Percentiles rank a stretch among this genome's conserved stretches.
phyloP scores from a whole-genome alignment of 192 early-diverging fungal genomes.

The Coemansia sp. region DNA sequence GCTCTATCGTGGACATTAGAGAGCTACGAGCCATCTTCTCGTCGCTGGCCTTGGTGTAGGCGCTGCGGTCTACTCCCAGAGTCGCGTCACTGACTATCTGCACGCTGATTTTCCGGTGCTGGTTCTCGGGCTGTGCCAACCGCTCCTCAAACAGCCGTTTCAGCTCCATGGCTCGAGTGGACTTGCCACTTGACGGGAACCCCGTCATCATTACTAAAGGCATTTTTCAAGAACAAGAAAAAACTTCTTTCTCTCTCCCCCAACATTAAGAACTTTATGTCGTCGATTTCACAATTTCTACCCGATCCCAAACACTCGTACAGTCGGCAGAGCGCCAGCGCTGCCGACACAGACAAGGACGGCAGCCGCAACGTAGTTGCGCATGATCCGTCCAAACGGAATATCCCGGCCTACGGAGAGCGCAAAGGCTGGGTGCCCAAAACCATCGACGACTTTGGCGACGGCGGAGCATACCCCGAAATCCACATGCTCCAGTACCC shows the following conservation, averaged over 20 bases:
- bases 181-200: constrained; percentile 88
- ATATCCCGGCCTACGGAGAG: constrained; percentile 74
- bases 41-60: constrained; percentile 60
- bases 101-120: constrained; percentile 61
- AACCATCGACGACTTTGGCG: constrained; percentile 83
- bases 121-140: constrained; percentile 33
- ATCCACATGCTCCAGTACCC: constrained; percentile 91
- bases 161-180: constrained; percentile 73
- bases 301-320: constrained; percentile 44
- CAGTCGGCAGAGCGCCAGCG: neutral
- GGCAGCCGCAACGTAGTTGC: neutral
- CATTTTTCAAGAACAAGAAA: constrained; percentile 57
- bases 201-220: constrained; percentile 89
- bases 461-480: constrained; percentile 97
- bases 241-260: neutral
- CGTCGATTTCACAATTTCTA: constrained; percentile 49
- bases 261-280: constrained; percentile 18
- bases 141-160: constrained; percentile 55
- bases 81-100: constrained; percentile 73
- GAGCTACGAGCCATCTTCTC: constrained; percentile 89
- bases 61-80: constrained; percentile 59
- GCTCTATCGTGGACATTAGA: constrained; percentile 86
- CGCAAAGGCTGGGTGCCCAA: constrained; percentile 78
- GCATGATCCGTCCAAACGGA: neutral
- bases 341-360: neutral